Evolutionary conservation across 768 basidiomycete genomes (phyloP), one percentile per base, ranked within the genome.

Genomic region (Tulasnella sp.): DNA sequence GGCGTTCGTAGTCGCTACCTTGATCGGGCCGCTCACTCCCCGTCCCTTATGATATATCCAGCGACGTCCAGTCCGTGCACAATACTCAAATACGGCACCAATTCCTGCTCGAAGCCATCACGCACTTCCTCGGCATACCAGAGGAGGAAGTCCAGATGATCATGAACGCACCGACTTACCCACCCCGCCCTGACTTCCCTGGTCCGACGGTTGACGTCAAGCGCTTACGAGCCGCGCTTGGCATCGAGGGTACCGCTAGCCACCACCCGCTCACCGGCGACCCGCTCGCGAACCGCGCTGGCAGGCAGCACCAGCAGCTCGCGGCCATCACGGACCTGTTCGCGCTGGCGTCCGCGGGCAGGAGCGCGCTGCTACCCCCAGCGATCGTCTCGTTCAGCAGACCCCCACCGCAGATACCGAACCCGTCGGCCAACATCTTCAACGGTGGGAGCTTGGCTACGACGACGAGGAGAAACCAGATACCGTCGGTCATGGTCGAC

Each of bases 1-100:
- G 44, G 20, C 51, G 23, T 20, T 51, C 51, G 51, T 51, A 5
- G 4, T 51, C n/a, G 29, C 61, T 32, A 11, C 29, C 32, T 32
- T 13, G 61, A 26, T 35, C 26, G 29, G 29, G 26, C 42, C 2
- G 4, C 29, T 5, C 15, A 16, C 11, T 13, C 42, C 5, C 2
- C 40, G 32, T 35, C 23, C 7, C 46, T 23, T 40, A 44, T 51
- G 13, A 29, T n/a, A 0, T 46, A 2, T 20, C 37, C 81, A 92
- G 91, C 71, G 93, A 95, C 83, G 86, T 95, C 1, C 93, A 94
- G 81, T 92, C 92, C 1, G 87, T 95, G 48, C 92, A 94, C 82
- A 94, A 94, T 83, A 89, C 93, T 11, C 87, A 94, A 42, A 89
- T 70, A 18, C 67, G 61, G n/a, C 75, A 76, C 11, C 32, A 46